phyloP scores from a whole-genome alignment of 805 yeast species.

The Saturnispora bothae region DNA sequence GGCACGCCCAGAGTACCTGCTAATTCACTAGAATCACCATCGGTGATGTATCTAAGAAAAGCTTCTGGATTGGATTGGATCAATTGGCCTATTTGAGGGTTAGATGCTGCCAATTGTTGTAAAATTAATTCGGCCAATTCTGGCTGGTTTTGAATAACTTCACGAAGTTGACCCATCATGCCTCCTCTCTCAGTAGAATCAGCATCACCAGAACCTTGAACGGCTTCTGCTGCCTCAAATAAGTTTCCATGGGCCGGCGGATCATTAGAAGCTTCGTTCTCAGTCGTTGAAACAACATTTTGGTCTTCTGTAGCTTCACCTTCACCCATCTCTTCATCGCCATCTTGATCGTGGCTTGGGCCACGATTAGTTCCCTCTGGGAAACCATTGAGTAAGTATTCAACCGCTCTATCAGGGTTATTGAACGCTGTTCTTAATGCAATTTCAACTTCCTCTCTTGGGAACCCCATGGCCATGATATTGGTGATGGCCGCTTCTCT shows the following conservation, averaged over 20 bases:
- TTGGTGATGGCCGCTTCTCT: slow-evolving; percentile 70
- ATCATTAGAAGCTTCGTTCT: slow-evolving; percentile 22
- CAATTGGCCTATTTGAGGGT: slow-evolving; percentile 76
- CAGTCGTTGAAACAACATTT: slow-evolving; percentile 5
- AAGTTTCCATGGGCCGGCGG: slow-evolving; percentile 29
- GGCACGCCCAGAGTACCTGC: slow-evolving; percentile 33
- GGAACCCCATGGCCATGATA: slow-evolving; percentile 95
- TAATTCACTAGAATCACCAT: slow-evolving; percentile 48
- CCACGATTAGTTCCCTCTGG: slow-evolving; percentile 14
- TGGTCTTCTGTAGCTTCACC: slow-evolving; percentile 28
- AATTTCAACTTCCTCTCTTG: slow-evolving; percentile 72
- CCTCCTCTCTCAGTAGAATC: slow-evolving; percentile 28
- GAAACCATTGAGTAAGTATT: slow-evolving; percentile 80
- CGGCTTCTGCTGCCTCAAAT: slow-evolving; percentile 43
- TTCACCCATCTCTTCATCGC: slow-evolving; percentile 16
- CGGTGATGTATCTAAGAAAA: slow-evolving; percentile 62
- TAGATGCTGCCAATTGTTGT: slow-evolving; percentile 67
- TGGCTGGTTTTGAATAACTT: slow-evolving; percentile 75
- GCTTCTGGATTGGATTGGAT: slow-evolving; percentile 86
- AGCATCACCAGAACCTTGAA: slow-evolving; percentile 19
- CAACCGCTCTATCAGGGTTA: slow-evolving; percentile 97
- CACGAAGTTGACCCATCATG: slow-evolving; percentile 49
- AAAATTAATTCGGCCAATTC: slow-evolving; percentile 76
- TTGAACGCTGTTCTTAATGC: slow-evolving; percentile 94
- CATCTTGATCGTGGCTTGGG: slow-evolving; percentile 11